Evolutionary conservation across 2,329 filamentous ascomycete genomes (phyloP).

Genomic region (Ceratocystis cacaofunesta): DNA sequence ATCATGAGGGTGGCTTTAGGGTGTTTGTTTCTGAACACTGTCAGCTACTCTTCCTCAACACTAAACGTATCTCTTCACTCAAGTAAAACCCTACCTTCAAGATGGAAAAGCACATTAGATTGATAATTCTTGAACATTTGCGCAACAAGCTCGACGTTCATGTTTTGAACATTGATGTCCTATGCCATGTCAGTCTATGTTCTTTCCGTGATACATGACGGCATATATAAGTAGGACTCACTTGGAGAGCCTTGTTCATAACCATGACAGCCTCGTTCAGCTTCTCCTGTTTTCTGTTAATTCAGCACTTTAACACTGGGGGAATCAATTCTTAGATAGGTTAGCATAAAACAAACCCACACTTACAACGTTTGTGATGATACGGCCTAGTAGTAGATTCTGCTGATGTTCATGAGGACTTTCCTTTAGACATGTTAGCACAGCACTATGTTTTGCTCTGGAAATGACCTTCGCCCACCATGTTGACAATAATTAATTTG

Average conservation of each 20-base stretch:
- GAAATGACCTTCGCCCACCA: background rate
- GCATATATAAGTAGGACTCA: constrained; percentile 24
- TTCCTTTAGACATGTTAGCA: constrained; percentile 40
- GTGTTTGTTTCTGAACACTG: constrained; percentile 56
- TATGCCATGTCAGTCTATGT: constrained; percentile 25
- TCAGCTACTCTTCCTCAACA: constrained; percentile 18
- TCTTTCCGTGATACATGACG: background rate
- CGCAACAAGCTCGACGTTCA: constrained; percentile 94
- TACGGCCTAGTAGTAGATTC: constrained; percentile 78
- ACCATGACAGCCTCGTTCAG: constrained; percentile 87
- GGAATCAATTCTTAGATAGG: background rate
- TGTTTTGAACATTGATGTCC: constrained; percentile 97
- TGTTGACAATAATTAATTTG: background rate
- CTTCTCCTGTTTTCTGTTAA: constrained; percentile 55
- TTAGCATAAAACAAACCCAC: background rate
- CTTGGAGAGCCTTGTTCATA: constrained; percentile 84
- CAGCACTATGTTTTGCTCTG: background rate
- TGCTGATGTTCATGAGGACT: constrained; percentile 97
- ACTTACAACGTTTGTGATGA: constrained; percentile 92
- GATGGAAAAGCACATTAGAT: constrained; percentile 89
- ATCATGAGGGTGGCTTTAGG: constrained; percentile 58
- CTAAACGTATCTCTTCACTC: background rate
- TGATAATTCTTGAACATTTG: constrained; percentile 99
- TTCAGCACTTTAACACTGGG: background rate
- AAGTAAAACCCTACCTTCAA: constrained; percentile 57